Conservation (phyloP, 345 rosid genomes). For the Salix caprea region DNA sequence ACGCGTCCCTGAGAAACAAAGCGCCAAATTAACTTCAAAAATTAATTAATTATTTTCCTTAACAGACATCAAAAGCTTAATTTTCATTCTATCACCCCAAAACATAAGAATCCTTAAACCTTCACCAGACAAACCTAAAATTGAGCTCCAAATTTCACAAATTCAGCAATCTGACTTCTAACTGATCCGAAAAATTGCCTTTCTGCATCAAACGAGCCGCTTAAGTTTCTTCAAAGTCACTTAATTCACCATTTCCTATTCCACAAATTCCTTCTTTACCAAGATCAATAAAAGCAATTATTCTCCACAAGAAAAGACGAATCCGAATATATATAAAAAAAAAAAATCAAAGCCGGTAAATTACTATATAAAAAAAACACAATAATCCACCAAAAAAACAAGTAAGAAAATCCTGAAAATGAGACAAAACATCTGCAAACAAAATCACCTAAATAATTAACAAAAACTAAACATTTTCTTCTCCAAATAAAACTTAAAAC, state of each 20-base stretch:
- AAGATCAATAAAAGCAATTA: neutral
- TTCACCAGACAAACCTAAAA: neutral
- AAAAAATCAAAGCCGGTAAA: neutral
- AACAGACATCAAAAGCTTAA: neutral
- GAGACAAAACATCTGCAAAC: neutral
- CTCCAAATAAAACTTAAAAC: neutral
- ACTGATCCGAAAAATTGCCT: neutral
- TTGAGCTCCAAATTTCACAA: neutral
- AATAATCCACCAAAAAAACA: neutral
- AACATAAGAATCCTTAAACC: neutral
- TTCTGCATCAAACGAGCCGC: neutral
- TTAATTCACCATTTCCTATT: neutral
- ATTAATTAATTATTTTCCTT: neutral
- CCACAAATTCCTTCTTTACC: conserved; percentile 3
- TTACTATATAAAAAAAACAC: neutral
- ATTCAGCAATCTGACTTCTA: neutral
- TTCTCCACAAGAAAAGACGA: neutral
- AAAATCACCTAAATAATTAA: neutral
- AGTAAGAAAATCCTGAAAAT: neutral
- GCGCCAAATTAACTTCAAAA: neutral
- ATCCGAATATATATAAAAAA: neutral
- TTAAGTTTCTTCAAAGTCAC: neutral
- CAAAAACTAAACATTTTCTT: neutral
- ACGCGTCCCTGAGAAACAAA: neutral
- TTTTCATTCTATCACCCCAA: neutral